phyloP scores from a whole-genome alignment of 1,284 basidiomycete genomes.

The Trichosporon ovoides region DNA sequence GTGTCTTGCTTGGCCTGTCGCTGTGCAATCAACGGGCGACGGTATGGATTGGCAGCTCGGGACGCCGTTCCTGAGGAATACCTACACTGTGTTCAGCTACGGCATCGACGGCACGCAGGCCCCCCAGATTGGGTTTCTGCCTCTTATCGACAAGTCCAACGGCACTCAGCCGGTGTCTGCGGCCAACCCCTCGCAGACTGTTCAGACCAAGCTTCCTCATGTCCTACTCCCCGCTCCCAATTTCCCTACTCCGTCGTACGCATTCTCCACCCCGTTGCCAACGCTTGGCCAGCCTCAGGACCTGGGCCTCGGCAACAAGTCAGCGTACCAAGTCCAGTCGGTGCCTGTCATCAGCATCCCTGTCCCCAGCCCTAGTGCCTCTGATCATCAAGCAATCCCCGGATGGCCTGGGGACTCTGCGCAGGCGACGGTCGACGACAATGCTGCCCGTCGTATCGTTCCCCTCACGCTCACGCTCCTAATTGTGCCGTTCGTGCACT shows the following conservation, averaged over 20 bases:
- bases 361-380: background rate
- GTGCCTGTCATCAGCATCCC: slow-evolving; percentile 24
- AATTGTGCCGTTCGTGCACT: background rate
- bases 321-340: slow-evolving; percentile 21
- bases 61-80: slow-evolving; percentile 69
- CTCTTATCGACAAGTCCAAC: slow-evolving; percentile 21
- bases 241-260: slow-evolving; percentile 61
- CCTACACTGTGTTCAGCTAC: slow-evolving; percentile 65
- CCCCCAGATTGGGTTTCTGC: slow-evolving; percentile 43
- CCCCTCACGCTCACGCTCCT: background rate
- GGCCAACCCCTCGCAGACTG: slow-evolving; percentile 46
- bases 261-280: slow-evolving; percentile 54
- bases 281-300: slow-evolving; percentile 45
- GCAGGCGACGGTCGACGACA: background rate
- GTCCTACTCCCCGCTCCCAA: slow-evolving; percentile 63
- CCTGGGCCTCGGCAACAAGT: slow-evolving; percentile 30
- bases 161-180: background rate
- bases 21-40: slow-evolving; percentile 60
- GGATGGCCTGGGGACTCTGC: slow-evolving; percentile 13
- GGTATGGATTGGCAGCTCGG: slow-evolving; percentile 87
- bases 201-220: slow-evolving; percentile 70
- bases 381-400: slow-evolving; percentile 4
- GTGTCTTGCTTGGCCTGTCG: slow-evolving; percentile 77
- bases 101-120: slow-evolving; percentile 41
- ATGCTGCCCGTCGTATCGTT: background rate